Evolutionary conservation across 2,329 filamentous ascomycete species (phyloP).

Genomic region (Anisogramma anomala): DNA sequence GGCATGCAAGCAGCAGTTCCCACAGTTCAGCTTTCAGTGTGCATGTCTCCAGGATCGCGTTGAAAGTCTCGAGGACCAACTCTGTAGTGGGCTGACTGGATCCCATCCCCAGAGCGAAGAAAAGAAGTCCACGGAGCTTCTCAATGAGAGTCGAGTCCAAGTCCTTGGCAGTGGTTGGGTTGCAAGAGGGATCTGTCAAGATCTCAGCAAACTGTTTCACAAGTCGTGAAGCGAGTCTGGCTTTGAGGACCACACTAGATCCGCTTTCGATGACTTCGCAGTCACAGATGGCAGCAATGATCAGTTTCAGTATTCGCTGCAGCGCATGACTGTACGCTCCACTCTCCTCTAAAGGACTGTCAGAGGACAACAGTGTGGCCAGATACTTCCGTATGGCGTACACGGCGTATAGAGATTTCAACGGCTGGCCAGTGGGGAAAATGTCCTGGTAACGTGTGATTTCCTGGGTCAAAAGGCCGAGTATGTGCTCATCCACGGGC

Average conservation of each 20-base stretch:
- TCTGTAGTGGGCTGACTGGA: conserved; percentile 21
- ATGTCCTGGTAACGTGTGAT: conserved; percentile 45
- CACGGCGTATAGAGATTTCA: conserved; percentile 62
- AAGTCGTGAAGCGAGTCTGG: conserved; percentile 40
- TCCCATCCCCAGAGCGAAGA: conserved; percentile 15
- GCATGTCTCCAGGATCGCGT: conserved; percentile 30
- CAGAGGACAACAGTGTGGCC: conserved; percentile 23
- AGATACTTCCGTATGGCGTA: conserved; percentile 55
- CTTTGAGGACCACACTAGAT: conserved; percentile 31
- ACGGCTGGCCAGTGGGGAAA: conserved; percentile 58
- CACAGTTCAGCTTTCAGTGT: conserved; percentile 28
- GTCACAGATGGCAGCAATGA: conserved; percentile 51
- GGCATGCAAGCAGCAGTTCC: conserved; percentile 24
- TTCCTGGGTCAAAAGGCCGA: conserved; percentile 45
- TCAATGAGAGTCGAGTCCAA: conserved; percentile 21
- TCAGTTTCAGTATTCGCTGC: conserved; percentile 37
- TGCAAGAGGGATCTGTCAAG: conserved; percentile 27
- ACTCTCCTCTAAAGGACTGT: conserved; percentile 15
- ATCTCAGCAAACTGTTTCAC: conserved; percentile 45
- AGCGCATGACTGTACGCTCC: conserved; percentile 24
- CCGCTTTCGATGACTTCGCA: conserved; percentile 37
- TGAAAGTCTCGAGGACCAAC: conserved; percentile 26
- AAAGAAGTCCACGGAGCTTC: conserved; percentile 23
- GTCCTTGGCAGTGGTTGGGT: conserved; percentile 11
- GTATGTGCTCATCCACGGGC: conserved; percentile 52